Base-by-base conservation (phyloP, 2,329 filamentous ascomycete species). In the Pseudogymnoascus sp. region DNA sequence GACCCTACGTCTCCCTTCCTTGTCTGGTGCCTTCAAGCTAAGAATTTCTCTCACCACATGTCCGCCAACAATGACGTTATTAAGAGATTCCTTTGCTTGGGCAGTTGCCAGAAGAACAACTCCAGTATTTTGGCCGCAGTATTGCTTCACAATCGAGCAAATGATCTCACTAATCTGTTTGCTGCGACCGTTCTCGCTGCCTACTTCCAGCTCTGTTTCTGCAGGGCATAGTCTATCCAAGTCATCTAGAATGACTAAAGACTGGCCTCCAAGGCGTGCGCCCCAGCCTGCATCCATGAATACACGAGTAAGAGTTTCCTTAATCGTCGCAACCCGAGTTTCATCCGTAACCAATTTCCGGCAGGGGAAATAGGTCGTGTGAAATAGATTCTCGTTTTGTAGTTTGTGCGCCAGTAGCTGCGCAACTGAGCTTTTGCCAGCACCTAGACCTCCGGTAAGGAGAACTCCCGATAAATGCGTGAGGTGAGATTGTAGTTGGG, bases 231-330 rank as follows among this genome's bases (percentile, higher is more conserved):
- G 79, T 69, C 90, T 91, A 74, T 99, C 94, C 6, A 99, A 76
- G 69, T 99, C 94, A 70, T 99, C 94, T 1, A 99, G 78, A 57
- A 99, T 84, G 18, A 99, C 89, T 2, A 97, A 72, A 0, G 92
- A 84, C 64, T 85, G 87, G 4, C 94, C 94, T 20, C 91, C 92
- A 0, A 94, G 80, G 63, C 93, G 83, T 36, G 93, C 90, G 37
- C 90, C 91, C 94, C 94, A 99, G 41, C 89, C 88, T 2, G 94
- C 94, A 18, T 85, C 82, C 79, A 94, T 91, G 71, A 99, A 97
- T 1, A 96, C 75, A 14, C 91, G 84, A 58, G 84, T 87, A 4
- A 99, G 75, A 0, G 86, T 94, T 69, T 97, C 93, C 70, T 96
- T 97, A 74, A 99, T 90, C 0, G 89, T 90, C 2, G 91, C 89